phyloP scores from a whole-genome alignment of 78 protist genomes.

The Corallochytrium limacisporum region DNA sequence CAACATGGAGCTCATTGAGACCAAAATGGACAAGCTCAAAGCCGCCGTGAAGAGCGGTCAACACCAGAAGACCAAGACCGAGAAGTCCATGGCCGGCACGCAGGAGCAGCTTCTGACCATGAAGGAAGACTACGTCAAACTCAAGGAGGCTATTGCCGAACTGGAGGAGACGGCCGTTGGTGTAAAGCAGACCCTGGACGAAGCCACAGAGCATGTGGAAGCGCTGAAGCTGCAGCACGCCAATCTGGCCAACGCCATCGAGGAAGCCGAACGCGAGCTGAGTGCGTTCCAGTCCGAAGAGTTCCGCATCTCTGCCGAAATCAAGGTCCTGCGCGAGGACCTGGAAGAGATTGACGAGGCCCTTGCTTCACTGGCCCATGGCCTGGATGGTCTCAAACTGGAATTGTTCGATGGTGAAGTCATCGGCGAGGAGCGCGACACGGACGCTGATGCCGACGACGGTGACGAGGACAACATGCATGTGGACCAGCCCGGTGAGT shows the following conservation, averaged over 20 bases:
- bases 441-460: background rate
- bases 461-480: background rate
- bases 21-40: background rate
- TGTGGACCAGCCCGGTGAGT: background rate
- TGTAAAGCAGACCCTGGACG: background rate
- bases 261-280: background rate
- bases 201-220: background rate
- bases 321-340: no score
- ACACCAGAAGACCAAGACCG: background rate
- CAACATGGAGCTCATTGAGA: background rate
- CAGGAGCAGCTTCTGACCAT: background rate
- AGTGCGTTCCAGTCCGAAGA: background rate
- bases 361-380: no score
- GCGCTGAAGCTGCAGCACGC: background rate
- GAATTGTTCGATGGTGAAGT: no score
- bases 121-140: background rate
- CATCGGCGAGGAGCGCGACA: background rate
- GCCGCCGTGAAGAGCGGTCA: constrained; percentile 2
- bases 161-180: background rate
- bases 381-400: no score
- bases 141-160: background rate
- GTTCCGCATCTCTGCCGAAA: background rate
- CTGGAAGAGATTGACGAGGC: no score
- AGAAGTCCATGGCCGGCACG: background rate
- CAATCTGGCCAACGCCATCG: background rate